These are phyloP conservation scores for Apiospora hydei DNA, from an alignment of 2,329 filamentous ascomycete species.

Conservation along the genomic window DNA sequence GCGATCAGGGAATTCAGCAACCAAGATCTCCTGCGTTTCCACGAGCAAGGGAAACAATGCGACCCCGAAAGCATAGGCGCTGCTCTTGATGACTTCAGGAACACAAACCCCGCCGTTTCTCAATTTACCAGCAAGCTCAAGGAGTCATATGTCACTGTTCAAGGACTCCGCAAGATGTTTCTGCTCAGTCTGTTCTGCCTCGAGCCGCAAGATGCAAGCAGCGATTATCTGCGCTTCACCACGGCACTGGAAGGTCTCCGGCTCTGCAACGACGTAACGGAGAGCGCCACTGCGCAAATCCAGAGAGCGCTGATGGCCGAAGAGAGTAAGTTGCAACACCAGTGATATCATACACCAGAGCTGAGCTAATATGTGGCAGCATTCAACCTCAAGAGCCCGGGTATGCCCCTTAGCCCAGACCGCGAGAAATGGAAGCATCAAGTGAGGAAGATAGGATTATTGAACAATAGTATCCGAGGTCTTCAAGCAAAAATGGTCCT, in stretches of 20 bases:
- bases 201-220: slow-evolving; percentile 78
- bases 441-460: slow-evolving; percentile 83
- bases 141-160: slow-evolving; percentile 52
- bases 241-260: slow-evolving; percentile 79
- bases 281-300: slow-evolving; percentile 21
- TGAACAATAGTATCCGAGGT: slow-evolving; percentile 89
- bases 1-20: slow-evolving; percentile 77
- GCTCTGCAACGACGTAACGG: slow-evolving; percentile 66
- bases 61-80: slow-evolving; percentile 18
- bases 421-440: slow-evolving; percentile 87
- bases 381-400: slow-evolving; percentile 61
- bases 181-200: slow-evolving; percentile 89
- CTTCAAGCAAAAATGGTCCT: slow-evolving; percentile 95
- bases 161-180: slow-evolving; percentile 82
- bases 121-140: slow-evolving; percentile 57
- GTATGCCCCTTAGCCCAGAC: slow-evolving; percentile 70
- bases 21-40: slow-evolving; percentile 69
- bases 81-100: slow-evolving; percentile 59
- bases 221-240: slow-evolving; percentile 81
- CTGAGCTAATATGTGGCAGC: slow-evolving; percentile 28
- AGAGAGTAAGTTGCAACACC: slow-evolving; percentile 66
- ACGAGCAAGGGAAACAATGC: slow-evolving; percentile 61
- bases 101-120: slow-evolving; percentile 74
- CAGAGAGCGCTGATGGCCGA: slow-evolving; percentile 61
- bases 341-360: neutral